Evolutionary conservation across 257 asterid genomes (phyloP).

Genomic region (Vinca minor): DNA sequence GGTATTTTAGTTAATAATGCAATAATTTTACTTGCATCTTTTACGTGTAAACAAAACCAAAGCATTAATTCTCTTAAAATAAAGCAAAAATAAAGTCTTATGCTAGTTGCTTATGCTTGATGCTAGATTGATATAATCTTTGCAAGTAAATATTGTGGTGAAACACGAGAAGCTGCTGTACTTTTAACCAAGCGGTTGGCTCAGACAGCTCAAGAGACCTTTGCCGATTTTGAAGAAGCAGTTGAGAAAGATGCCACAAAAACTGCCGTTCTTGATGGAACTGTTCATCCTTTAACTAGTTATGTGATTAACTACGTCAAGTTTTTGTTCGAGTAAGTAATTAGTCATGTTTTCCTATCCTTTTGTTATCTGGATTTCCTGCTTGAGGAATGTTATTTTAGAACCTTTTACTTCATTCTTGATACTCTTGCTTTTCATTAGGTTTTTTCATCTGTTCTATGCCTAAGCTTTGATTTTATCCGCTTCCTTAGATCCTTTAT

Average conservation of each 20-base stretch:
- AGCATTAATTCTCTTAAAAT: too few relatives aligned
- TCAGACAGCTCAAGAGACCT: conserved; percentile 87
- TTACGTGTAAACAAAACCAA: too few relatives aligned
- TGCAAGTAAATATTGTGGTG: conserved; percentile 54
- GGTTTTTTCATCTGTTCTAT: not conserved
- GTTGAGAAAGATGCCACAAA: conserved; percentile 95
- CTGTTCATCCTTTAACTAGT: conserved; percentile 97
- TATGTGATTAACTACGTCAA: conserved; percentile 90
- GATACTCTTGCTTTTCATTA: not conserved
- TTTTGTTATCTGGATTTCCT: not conserved
- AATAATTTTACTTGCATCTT: too few relatives aligned
- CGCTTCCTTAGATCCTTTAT: not conserved
- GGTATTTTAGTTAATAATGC: too few relatives aligned
- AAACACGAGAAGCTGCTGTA: conserved; percentile 64
- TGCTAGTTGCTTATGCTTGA: not conserved
- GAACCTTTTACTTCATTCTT: not conserved
- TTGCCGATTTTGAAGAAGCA: conserved; percentile 93
- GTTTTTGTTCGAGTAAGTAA: conserved; percentile 87
- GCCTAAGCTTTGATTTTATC: not conserved
- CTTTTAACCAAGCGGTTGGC: conserved; percentile 68
- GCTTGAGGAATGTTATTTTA: not conserved
- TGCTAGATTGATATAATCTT: conserved; percentile 65
- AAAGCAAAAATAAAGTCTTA: not conserved
- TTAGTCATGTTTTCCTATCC: not conserved
- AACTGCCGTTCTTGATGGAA: conserved; percentile 95